A percentile compares a stretch with the other conserved stretches of the same genome.
These are phyloP conservation scores for Thermothelomyces thermophilus DNA, from an alignment of 2,329 filamentous ascomycete species.

Conservation along the genomic window DNA sequence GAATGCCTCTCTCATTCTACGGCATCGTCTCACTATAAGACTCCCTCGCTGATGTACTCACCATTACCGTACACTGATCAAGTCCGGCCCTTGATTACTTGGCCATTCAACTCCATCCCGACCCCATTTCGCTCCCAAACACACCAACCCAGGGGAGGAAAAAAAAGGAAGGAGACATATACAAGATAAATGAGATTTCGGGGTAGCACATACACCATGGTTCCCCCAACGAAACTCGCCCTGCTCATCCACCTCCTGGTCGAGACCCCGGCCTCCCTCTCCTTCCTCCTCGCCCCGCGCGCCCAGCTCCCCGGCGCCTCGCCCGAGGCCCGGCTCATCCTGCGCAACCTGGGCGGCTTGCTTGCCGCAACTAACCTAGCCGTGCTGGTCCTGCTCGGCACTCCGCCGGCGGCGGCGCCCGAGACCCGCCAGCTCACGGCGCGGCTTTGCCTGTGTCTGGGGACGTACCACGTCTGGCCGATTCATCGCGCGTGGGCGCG, in stretches of 20 bases:
- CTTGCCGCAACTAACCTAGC: slow-evolving; percentile 41
- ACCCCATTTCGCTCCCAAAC: too few relatives aligned
- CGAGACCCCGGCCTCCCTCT: slow-evolving; percentile 33
- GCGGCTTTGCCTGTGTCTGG: slow-evolving; percentile 32
- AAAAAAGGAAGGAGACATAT: too few relatives aligned
- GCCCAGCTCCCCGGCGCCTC: slow-evolving; percentile 38
- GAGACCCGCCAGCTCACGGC: neutral
- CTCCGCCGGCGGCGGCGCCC: neutral
- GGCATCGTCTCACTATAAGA: too few relatives aligned
- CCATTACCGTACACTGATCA: too few relatives aligned
- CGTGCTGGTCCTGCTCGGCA: neutral
- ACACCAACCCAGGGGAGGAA: too few relatives aligned
- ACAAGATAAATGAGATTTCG: too few relatives aligned
- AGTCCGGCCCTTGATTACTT: too few relatives aligned
- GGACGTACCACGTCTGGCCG: slow-evolving; percentile 45
- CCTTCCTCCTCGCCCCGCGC: slow-evolving; percentile 39
- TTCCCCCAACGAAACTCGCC: slow-evolving; percentile 1
- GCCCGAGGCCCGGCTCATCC: slow-evolving; percentile 35
- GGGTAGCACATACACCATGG: too few relatives aligned
- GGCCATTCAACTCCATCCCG: too few relatives aligned
- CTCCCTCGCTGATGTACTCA: too few relatives aligned
- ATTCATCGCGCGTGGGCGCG: slow-evolving; percentile 37
- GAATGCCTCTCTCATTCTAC: too few relatives aligned
- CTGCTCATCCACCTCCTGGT: slow-evolving; percentile 17
- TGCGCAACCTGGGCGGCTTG: slow-evolving; percentile 43